Percentiles rank a stretch among this genome's conserved stretches.
These are phyloP conservation scores for Rhynchospora breviuscula DNA, from an alignment of 176 grass and related monocot genomes.

Conservation along the genomic window DNA sequence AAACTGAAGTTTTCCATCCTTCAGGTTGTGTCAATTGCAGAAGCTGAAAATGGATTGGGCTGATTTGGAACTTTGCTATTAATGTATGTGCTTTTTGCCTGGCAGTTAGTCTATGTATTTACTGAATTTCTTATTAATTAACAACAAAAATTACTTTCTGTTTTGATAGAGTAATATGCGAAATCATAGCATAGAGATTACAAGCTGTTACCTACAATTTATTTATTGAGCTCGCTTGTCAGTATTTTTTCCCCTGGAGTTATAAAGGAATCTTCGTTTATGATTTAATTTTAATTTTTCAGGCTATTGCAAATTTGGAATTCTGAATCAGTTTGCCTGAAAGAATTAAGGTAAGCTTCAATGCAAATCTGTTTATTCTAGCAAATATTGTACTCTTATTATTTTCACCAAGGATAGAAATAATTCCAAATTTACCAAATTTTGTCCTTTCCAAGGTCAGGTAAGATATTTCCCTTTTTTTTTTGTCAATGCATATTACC, in stretches of 20 bases:
- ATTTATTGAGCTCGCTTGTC: background rate
- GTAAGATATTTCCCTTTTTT: background rate
- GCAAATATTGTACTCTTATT: background rate
- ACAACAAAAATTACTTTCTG: background rate
- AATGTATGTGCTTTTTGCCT: constrained; percentile 47
- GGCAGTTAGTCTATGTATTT: constrained; percentile 1
- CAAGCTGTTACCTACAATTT: background rate
- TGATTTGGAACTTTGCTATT: constrained; percentile 68
- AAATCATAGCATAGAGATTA: constrained; percentile 81
- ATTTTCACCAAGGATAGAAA: background rate
- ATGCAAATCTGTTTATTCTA: constrained; percentile 17
- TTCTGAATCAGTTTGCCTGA: constrained; percentile 74
- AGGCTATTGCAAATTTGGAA: constrained; percentile 83
- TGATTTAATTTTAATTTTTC: constrained; percentile 9
- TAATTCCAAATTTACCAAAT: background rate
- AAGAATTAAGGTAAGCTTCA: constrained; percentile 43
- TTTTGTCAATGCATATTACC: background rate
- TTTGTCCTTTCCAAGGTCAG: background rate
- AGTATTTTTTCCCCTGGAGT: background rate
- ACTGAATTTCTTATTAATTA: constrained; percentile 20
- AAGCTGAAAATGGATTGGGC: constrained; percentile 59
- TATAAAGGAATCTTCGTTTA: constrained; percentile 8
- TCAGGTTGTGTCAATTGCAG: constrained; percentile 63
- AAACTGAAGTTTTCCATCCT: constrained; percentile 64
- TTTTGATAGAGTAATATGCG: constrained; percentile 55